Conservation (phyloP, 2,329 filamentous ascomycete species). For the Exophiala calicioides region DNA sequence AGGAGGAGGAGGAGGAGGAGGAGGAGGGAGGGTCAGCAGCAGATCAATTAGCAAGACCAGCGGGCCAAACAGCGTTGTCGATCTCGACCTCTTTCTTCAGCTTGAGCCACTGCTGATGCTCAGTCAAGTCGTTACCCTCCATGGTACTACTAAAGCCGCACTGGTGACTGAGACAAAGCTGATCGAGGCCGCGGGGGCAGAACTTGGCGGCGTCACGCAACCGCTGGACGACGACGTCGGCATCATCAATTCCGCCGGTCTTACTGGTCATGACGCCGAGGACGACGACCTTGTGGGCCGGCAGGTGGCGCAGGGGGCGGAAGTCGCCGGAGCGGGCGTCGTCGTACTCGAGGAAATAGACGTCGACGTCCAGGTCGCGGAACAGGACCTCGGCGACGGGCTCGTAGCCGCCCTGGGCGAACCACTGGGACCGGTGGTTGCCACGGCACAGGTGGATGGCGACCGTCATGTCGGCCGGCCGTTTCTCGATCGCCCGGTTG, state of each 20-base stretch:
- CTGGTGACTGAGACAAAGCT: constrained; percentile 60
- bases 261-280: constrained; percentile 59
- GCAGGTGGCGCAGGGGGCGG: constrained; percentile 55
- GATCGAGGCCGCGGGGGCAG: constrained; percentile 55
- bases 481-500: constrained; percentile 55
- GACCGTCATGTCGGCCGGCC: constrained; percentile 56
- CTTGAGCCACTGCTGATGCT: constrained; percentile 62
- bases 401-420: constrained; percentile 60
- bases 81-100: constrained; percentile 57
- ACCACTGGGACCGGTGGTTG: constrained; percentile 60
- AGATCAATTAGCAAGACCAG: constrained; percentile 41
- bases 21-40: too few relatives aligned
- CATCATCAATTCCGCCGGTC: constrained; percentile 59
- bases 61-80: constrained; percentile 59
- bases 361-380: constrained; percentile 58
- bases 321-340: constrained; percentile 59
- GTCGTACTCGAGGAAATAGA: constrained; percentile 63
- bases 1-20: too few relatives aligned
- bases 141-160: constrained; percentile 60
- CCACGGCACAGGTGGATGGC: constrained; percentile 60
- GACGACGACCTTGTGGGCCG: constrained; percentile 57
- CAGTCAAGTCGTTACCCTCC: constrained; percentile 56
- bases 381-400: constrained; percentile 60
- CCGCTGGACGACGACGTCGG: constrained; percentile 44
- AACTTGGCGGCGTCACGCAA: constrained; percentile 49